phyloP scores from a whole-genome alignment of 192 early-diverging fungal genomes.

The Backusella liffmaniae region DNA sequence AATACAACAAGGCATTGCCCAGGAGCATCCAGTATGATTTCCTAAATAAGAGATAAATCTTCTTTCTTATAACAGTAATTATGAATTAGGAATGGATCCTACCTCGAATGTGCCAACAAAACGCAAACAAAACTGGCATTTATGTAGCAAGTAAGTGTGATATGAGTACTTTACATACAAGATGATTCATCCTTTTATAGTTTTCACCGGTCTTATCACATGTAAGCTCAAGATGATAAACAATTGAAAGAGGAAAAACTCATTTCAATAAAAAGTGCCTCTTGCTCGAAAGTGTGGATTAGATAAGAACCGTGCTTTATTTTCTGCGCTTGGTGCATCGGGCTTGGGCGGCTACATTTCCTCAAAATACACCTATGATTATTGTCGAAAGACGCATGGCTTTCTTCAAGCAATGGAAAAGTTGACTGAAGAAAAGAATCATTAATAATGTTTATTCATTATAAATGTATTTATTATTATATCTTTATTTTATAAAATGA shows the following conservation, averaged over 20 bases:
- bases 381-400: not conserved
- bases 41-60: not conserved
- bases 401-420: conserved; percentile 7
- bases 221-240: not conserved
- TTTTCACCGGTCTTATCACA: not conserved
- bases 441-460: not conserved
- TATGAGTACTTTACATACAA: not conserved
- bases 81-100: not conserved
- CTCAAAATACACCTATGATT: not conserved
- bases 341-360: not conserved
- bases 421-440: not conserved
- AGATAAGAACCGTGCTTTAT: conserved; percentile 7
- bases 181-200: not conserved
- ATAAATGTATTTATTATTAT: not conserved
- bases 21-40: not conserved
- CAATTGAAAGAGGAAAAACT: not conserved
- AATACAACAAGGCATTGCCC: conserved; percentile 1
- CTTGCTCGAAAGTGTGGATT: not conserved
- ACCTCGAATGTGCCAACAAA: conserved; percentile 6
- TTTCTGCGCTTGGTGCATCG: not conserved
- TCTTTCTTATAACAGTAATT: not conserved
- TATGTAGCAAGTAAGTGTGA: conserved; percentile 12
- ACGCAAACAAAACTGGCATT: conserved; percentile 7
- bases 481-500: not conserved
- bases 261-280: not conserved